These are phyloP conservation scores for Lecanicillium sp. DNA, from an alignment of 2,329 filamentous ascomycete species.

Conservation along the genomic window DNA sequence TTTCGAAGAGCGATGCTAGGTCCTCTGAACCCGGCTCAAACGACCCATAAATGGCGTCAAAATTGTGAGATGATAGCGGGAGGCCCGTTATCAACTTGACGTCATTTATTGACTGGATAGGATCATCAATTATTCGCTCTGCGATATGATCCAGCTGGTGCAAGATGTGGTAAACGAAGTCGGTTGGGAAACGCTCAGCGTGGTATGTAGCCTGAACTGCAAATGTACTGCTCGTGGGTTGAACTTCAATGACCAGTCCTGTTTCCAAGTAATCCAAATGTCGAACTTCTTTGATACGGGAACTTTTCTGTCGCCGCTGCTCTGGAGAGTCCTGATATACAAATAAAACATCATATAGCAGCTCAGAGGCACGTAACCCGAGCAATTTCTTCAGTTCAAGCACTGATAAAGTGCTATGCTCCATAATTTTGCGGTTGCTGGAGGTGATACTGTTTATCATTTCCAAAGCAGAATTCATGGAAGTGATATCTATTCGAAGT, in stretches of 20 bases:
- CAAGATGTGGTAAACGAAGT: slow-evolving; percentile 48
- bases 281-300: slow-evolving; percentile 43
- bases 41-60: slow-evolving; percentile 40
- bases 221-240: slow-evolving; percentile 44
- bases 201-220: slow-evolving; percentile 40
- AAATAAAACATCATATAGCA: slow-evolving; percentile 69
- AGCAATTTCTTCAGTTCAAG: slow-evolving; percentile 59
- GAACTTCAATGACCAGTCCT: slow-evolving; percentile 65
- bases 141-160: slow-evolving; percentile 51
- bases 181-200: slow-evolving; percentile 37
- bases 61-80: slow-evolving; percentile 29
- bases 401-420: slow-evolving; percentile 55
- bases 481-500: slow-evolving; percentile 52
- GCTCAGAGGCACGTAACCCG: slow-evolving; percentile 42
- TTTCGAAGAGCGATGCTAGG: slow-evolving; percentile 57
- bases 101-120: slow-evolving; percentile 3
- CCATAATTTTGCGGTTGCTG: slow-evolving; percentile 56
- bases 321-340: slow-evolving; percentile 72
- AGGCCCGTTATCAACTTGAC: not conserved
- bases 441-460: slow-evolving; percentile 56
- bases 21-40: slow-evolving; percentile 33
- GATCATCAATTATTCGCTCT: slow-evolving; percentile 18
- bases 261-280: slow-evolving; percentile 70
- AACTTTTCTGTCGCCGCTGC: slow-evolving; percentile 21
- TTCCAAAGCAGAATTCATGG: slow-evolving; percentile 44